These are phyloP conservation scores for Sphaerulina musiva DNA, from an alignment of 2,329 filamentous ascomycete species.

Conservation along the genomic window DNA sequence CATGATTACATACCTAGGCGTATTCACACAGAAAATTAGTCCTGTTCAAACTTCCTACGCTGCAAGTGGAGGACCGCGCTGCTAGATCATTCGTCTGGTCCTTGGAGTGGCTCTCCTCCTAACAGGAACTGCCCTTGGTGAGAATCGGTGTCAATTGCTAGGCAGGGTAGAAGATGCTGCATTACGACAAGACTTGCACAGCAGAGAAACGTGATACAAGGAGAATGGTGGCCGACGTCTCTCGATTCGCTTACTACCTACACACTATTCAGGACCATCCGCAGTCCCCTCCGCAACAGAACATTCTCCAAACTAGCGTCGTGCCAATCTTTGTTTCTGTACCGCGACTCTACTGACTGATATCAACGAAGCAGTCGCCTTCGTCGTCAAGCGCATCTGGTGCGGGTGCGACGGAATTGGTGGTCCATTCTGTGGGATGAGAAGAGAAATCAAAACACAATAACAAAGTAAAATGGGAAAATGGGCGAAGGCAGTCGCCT, in stretches of 20 bases:
- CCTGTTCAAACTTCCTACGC: too few species aligned
- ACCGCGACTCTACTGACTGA: neutral
- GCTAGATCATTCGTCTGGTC: too few species aligned
- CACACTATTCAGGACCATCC: conserved; percentile 13
- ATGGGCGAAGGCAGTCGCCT: conserved; percentile 27
- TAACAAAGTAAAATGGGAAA: conserved; percentile 13
- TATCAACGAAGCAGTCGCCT: conserved; percentile 4
- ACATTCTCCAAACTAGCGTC: conserved; percentile 13
- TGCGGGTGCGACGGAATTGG: conserved; percentile 12
- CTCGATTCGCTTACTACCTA: conserved; percentile 7
- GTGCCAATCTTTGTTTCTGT: conserved; percentile 11
- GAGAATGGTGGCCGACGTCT: conserved; percentile 12
- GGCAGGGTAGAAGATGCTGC: too few species aligned
- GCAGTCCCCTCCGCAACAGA: conserved; percentile 12
- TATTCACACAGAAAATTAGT: too few species aligned
- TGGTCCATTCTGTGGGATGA: conserved; percentile 6
- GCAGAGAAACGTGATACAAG: neutral
- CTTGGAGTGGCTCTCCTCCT: too few species aligned
- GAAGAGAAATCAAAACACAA: conserved; percentile 9
- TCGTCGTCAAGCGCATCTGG: conserved; percentile 11
- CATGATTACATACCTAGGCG: too few species aligned
- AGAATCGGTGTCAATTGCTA: too few species aligned
- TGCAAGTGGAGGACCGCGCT: too few species aligned
- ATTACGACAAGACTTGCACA: neutral
- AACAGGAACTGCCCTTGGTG: too few species aligned